Evolutionary conservation across 1,284 basidiomycete genomes (phyloP), one percentile per base, ranked within the genome.

Genomic region (Sanguinoderma infundibulare): DNA sequence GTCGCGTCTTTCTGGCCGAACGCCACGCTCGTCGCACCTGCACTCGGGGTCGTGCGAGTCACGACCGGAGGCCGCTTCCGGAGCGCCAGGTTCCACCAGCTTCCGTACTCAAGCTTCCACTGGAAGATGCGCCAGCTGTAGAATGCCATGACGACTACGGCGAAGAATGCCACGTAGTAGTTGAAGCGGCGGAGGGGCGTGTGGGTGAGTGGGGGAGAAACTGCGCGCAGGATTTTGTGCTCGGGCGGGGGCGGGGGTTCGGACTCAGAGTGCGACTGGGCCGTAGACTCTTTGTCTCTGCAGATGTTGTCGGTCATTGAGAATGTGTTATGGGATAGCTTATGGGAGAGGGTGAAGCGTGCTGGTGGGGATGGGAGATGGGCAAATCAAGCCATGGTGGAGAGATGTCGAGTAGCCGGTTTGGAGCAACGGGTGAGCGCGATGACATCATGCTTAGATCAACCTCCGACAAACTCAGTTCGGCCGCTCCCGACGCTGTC

Each of bases 61-160:
- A 62, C 65, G 51, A 57, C 54, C n/a, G 73, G 70, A 9, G 73
- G 72, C n/a, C 60, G 67, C 64, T 67, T 72, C 2, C 84, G 82
- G 9, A 84, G 65, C 0, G 79, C 78, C 10, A 85, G 69, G 63
- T 83, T 84, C 83, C 84, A 85, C 86, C 85, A 87, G 17, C 84
- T 83, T 0, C 85, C 84, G 24, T 80, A 81, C 22, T 83, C 78
- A 0, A 73, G 69, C 71, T 87, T 86, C 78, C 80, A 82, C 63
- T 83, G 80, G 30, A 79, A 56, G 28, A 81, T 59, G 35, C 82
- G 77, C 67, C 81, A 88, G 1, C 78, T 73, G 69, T 87, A 85
- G 65, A 81, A 83, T 1, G 79, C 79, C 35, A 76, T 71, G 28
- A 86, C 66, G n/a, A 82, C 69, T 14, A 77, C 68, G 4, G 79